Percentiles rank a stretch among this genome's conserved stretches.
Evolutionary conservation across 768 basidiomycete species (phyloP).

Genomic region (Kwoniella botswanensis): DNA sequence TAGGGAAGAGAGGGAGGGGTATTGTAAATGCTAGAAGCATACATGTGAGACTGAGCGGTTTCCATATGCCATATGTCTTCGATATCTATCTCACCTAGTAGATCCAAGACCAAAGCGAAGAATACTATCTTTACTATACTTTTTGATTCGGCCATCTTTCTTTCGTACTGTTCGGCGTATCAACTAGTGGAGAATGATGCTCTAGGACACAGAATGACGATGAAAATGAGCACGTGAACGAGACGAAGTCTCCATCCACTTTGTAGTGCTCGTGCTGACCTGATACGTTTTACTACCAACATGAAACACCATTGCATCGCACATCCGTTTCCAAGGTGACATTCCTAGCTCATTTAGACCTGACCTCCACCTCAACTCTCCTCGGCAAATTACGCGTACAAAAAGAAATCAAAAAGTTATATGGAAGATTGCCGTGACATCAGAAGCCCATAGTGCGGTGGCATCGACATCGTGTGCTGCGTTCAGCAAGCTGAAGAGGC

Average conservation of each 20-base stretch:
- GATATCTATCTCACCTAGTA: constrained; percentile 65
- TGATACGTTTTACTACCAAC: background rate
- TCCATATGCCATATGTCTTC: background rate
- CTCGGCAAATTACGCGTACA: background rate
- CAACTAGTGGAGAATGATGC: background rate
- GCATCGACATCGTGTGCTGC: constrained; percentile 48
- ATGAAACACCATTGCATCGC: background rate
- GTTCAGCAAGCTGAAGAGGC: constrained; percentile 53
- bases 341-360: background rate
- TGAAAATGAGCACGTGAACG: no score
- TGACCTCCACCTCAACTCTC: background rate
- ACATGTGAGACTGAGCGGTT: background rate
- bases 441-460: constrained; percentile 51
- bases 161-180: background rate
- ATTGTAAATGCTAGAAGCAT: constrained; percentile 79
- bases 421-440: constrained; percentile 44
- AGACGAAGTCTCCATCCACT: no score
- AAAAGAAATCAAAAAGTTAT: constrained; percentile 2
- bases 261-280: background rate
- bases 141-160: constrained; percentile 12
- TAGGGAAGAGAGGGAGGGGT: constrained; percentile 94
- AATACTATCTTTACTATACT: constrained; percentile 84
- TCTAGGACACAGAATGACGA: no score
- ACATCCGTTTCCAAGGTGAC: background rate
- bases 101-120: constrained; percentile 84